Percentiles rank a stretch among this genome's conserved stretches.
phyloP scores from a whole-genome alignment of 73 alveolate genomes.

The Symbiodinium pilosum region DNA sequence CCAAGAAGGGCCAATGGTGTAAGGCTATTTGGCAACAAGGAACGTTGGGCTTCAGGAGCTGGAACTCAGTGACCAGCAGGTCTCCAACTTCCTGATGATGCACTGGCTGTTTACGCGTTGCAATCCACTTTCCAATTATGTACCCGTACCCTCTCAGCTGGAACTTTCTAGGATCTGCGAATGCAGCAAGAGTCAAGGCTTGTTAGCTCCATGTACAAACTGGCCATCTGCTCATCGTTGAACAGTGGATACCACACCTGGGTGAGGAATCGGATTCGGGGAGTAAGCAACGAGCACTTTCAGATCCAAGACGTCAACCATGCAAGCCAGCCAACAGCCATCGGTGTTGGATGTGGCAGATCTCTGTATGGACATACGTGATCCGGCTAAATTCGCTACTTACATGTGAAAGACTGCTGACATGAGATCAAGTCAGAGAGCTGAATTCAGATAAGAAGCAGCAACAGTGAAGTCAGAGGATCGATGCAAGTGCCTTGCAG shows the following conservation, averaged over 20 bases:
- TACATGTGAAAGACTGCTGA: no score
- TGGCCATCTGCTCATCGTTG: conserved; percentile 31
- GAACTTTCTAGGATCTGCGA: no score
- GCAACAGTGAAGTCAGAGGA: conserved; percentile 18
- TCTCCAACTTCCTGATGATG: conserved; percentile 70
- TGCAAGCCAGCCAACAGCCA: no score
- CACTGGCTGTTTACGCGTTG: no score
- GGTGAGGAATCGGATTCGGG: no score
- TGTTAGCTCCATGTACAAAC: conserved; percentile 9
- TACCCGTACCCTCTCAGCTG: background rate
- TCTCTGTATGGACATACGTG: no score
- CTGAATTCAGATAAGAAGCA: conserved; percentile 1
- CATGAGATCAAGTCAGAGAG: no score
- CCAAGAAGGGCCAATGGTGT: background rate
- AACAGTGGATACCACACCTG: conserved; percentile 81
- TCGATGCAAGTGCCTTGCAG: conserved; percentile 36
- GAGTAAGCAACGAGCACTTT: no score
- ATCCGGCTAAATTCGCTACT: no score
- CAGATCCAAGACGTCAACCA: no score
- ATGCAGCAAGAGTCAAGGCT: background rate
- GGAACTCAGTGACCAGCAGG: conserved; percentile 46
- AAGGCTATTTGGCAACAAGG: background rate
- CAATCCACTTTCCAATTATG: background rate
- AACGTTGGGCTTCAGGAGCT: background rate
- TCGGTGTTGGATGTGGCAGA: no score